Evolutionary conservation across 345 rosid genomes (phyloP).

Genomic region (Euclidium syriacum): DNA sequence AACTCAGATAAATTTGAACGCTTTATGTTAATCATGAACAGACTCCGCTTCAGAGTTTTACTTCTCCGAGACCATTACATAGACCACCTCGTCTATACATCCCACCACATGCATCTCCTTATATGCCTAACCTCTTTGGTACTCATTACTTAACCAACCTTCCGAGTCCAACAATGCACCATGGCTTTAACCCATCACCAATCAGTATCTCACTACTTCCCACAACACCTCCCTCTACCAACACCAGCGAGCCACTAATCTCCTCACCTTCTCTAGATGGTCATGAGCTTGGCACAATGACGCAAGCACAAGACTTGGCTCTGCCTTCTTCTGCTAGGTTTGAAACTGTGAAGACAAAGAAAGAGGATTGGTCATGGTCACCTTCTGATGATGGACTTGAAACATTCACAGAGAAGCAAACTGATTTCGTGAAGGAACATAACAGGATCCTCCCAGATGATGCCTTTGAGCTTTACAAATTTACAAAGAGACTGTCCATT

Average conservation of each 20-base stretch:
- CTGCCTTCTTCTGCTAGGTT: conserved; percentile 55
- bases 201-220: background rate
- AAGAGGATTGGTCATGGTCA: conserved; percentile 58
- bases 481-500: conserved; percentile 1
- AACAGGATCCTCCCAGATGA: conserved; percentile 10
- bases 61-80: conserved; percentile 2
- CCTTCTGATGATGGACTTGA: conserved; percentile 66
- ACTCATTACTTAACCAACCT: background rate
- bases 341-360: background rate
- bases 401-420: conserved; percentile 32
- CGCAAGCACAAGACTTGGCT: conserved; percentile 28
- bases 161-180: background rate
- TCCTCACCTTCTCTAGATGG: conserved; percentile 6
- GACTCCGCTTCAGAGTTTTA: background rate
- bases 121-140: background rate
- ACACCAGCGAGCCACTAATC: conserved; percentile 13
- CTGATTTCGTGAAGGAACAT: conserved; percentile 3
- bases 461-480: conserved; percentile 7
- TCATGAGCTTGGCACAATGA: background rate
- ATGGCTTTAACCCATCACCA: conserved; percentile 5
- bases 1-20: background rate
- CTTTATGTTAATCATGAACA: conserved; percentile 4
- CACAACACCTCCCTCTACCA: conserved; percentile 17
- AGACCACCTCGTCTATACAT: background rate
- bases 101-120: background rate